Evolutionary conservation across 2,329 filamentous ascomycete genomes (phyloP), one percentile per base, ranked within the genome.

Genomic region (Tolypocladium guangdongense): DNA sequence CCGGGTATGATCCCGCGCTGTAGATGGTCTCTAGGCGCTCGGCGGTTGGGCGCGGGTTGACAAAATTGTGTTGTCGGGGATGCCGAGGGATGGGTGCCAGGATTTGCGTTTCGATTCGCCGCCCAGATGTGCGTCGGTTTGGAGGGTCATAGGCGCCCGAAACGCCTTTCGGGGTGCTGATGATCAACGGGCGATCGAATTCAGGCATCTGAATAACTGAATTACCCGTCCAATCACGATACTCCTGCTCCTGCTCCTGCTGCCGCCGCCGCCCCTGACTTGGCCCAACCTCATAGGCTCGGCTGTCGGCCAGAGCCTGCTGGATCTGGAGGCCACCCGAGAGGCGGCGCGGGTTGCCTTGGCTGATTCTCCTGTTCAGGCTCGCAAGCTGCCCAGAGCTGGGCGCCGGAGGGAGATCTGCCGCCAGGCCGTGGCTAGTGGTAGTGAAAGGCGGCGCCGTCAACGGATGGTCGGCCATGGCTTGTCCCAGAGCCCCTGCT

Each of bases 101-200:
- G 45, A 83, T 73, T 2, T 74, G 71, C 1, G 74, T 71, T 38
- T 77, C 76, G 2, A 63, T 62, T 20, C 64, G 64, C 14, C 61
- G 63, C 16, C 63, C 60, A n/a, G 67, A 66, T 20, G 61, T 61
- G 33, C 63, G 65, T 12, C 67, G 66, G 7, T 60, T 61, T 2
- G 75, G 74, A 2, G 67, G 60, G 54, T 82, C 79, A 57, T 74
- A 80, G 1, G 74, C 77, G 3, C 80, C 80, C 0, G 72, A 68
- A 10, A 82, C 72, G 18, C 80, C 80, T 11, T 68, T 73, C 1
- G 80, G 80, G 4, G 80, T 83, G 64, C 80, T 83, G 63, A 83
- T 82, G 52, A 83, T 83, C 30, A 83, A 69, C 4, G 80, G 79
- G 52, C 76, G 74, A 38, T 82, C 78, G 30, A 76, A 60, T 20